phyloP scores from a whole-genome alignment of 208 protist species.

The Trypanosoma lewisi region DNA sequence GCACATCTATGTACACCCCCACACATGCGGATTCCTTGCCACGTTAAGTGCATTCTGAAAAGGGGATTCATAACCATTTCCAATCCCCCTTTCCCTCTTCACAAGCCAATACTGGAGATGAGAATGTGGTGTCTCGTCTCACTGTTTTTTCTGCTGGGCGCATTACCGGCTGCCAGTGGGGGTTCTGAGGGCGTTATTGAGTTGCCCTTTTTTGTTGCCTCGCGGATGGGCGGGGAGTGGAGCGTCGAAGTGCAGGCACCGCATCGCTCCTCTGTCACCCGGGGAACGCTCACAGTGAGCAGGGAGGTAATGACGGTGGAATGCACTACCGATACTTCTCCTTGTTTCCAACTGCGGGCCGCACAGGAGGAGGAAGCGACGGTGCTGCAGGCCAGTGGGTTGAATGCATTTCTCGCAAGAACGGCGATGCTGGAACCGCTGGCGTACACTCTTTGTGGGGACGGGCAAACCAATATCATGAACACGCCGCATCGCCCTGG shows the following conservation, averaged over 20 bases:
- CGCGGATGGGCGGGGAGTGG: constrained; percentile 59
- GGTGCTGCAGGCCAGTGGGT: constrained; percentile 29
- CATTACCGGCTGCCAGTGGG: constrained; percentile 2
- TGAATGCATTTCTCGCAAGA: constrained; percentile 27
- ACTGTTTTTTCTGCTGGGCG: constrained; percentile 12
- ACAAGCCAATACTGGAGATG: neutral
- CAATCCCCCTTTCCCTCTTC: neutral
- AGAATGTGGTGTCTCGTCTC: constrained; percentile 2
- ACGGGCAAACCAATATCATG: constrained; percentile 42
- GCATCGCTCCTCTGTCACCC: constrained; percentile 24
- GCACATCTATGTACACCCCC: no score
- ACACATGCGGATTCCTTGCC: no score
- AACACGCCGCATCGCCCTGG: constrained; percentile 40
- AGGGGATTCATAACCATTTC: neutral
- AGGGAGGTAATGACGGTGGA: constrained; percentile 34
- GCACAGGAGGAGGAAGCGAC: constrained; percentile 12
- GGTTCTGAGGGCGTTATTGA: constrained; percentile 25
- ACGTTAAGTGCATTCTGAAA: no score
- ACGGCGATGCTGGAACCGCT: constrained; percentile 6
- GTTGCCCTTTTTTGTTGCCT: constrained; percentile 41
- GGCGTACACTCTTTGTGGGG: constrained; percentile 41
- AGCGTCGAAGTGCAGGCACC: constrained; percentile 51
- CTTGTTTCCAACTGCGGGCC: constrained; percentile 7
- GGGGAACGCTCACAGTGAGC: constrained; percentile 36
- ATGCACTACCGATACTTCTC: constrained; percentile 30